A percentile compares a stretch with the other conserved stretches of the same genome.
phyloP scores from a whole-genome alignment of 1,139 yeast genomes.

The Cylindricascospora bacillispora region DNA sequence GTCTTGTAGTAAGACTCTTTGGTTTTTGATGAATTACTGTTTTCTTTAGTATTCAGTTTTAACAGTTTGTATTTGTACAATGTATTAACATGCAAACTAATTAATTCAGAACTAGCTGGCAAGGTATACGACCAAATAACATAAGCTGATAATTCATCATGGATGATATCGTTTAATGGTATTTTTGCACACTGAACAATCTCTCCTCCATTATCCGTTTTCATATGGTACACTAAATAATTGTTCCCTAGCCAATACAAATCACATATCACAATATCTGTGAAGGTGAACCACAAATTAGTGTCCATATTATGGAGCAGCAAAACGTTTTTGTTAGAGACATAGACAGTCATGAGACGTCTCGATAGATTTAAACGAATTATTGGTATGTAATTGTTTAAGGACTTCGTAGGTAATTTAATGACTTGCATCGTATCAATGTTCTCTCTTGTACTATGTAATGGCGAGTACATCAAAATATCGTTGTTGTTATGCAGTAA shows the following conservation, averaged over 20 bases:
- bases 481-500: slow-evolving; percentile 18
- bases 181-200: slow-evolving; percentile 17
- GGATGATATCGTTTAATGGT: slow-evolving; percentile 13
- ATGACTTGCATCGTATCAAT: slow-evolving; percentile 13
- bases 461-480: slow-evolving; percentile 16
- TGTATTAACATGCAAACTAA: slow-evolving; percentile 16
- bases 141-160: slow-evolving; percentile 12
- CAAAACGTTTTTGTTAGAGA: slow-evolving; percentile 22
- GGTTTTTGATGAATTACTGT: background rate
- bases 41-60: slow-evolving; percentile 12
- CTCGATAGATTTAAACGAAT: slow-evolving; percentile 15
- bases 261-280: slow-evolving; percentile 15
- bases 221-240: slow-evolving; percentile 19
- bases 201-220: slow-evolving; percentile 14
- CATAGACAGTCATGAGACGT: slow-evolving; percentile 18
- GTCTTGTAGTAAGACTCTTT: slow-evolving; percentile 17
- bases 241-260: slow-evolving; percentile 24
- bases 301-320: slow-evolving; percentile 19
- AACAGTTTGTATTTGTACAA: slow-evolving; percentile 14
- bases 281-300: slow-evolving; percentile 19
- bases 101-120: slow-evolving; percentile 8
- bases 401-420: slow-evolving; percentile 22
- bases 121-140: slow-evolving; percentile 19
- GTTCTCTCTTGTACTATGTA: slow-evolving; percentile 4
- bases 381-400: slow-evolving; percentile 19